Base-by-base conservation (phyloP, 352 stramenopile species). In the Phytophthora pinifolia region DNA sequence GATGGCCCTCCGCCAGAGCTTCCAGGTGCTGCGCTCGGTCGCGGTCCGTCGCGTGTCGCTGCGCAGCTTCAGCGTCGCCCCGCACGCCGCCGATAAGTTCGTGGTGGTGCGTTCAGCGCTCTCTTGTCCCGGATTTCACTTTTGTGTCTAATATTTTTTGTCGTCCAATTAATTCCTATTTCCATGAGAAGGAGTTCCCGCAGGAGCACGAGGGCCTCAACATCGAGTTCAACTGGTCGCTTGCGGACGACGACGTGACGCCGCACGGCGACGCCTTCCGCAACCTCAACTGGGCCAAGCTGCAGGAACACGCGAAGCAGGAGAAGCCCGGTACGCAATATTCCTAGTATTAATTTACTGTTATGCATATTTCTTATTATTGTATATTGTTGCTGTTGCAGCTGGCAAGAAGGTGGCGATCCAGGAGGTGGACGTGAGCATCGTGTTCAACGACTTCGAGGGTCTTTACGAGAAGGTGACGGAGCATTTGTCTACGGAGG, bases 161-260 rank as follows among this genome's bases (percentile, higher is more conserved):
- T 43, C 8, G 20, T 36, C 39, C 32, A 47, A 10, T 52, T 57
- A 27, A 14, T 35, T 47, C 46, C 15, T 33, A n/a, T n/a, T 12
- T 17, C 35, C 27, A 14, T 20, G 31, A 65, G 57, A 33, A 89
- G 79, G 72, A 88, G n/a, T 78, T 91, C 31, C 83, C 83, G 5
- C 50, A 90, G 53, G 77, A 91, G 63, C 78, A 84, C 59, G 83
- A 92, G 18, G 83, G 77, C 3, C 66, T 92, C 10, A 84, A 92
- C 70, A 89, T 92, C 30, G 81, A 94, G 55, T 91, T 94, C 54
- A 94, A 94, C 65, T 94, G 83, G 83, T 92, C 81, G 50, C 67
- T 94, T 4, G 83, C 77, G 0, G 72, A 88, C 34, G 81, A 94
- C 57, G 83, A 94, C 52, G 79, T 94, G 52, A 90, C 79, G 45